phyloP scores from a whole-genome alignment of 108 stramenopile genomes.

The Epithemia pelagica region DNA sequence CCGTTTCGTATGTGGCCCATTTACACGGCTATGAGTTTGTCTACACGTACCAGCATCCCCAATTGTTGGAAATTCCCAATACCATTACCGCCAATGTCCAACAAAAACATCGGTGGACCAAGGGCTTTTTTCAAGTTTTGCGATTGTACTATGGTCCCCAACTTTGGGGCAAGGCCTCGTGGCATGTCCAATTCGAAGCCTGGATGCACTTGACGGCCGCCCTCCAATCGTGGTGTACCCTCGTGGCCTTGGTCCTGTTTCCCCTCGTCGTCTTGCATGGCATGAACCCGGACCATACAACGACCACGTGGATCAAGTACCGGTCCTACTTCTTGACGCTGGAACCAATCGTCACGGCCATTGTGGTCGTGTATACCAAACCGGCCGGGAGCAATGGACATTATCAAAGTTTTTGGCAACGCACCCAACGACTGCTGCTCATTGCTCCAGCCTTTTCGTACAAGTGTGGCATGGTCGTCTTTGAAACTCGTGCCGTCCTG shows the following conservation, averaged over 20 bases:
- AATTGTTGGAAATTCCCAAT: conserved; percentile 15
- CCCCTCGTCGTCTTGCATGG: conserved; percentile 5
- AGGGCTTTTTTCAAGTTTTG: conserved; percentile 16
- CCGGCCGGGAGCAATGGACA: conserved; percentile 13
- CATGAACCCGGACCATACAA: too few species aligned
- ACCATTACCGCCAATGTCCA: conserved; percentile 10
- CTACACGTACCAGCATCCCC: conserved; percentile 11
- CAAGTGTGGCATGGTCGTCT: conserved; percentile 12
- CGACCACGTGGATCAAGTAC: too few species aligned
- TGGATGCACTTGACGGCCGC: conserved; percentile 13
- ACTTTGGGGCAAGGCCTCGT: too few species aligned
- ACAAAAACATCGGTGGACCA: conserved; percentile 31
- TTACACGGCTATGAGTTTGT: conserved; percentile 21
- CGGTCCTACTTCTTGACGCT: too few species aligned
- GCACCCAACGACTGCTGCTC: conserved; percentile 3
- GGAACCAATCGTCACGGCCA: too few species aligned
- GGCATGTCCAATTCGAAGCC: conserved; percentile 17
- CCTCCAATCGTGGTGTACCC: background rate
- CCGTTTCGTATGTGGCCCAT: conserved; percentile 12
- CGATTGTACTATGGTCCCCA: conserved; percentile 6
- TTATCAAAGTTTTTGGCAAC: conserved; percentile 10
- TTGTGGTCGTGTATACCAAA: conserved; percentile 6
- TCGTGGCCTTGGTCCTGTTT: background rate
- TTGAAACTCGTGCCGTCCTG: conserved; percentile 7
- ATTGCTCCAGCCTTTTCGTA: conserved; percentile 1